Evolutionary conservation across 2,329 filamentous ascomycete genomes (phyloP).

Genomic region (Alternaria metachromatica): DNA sequence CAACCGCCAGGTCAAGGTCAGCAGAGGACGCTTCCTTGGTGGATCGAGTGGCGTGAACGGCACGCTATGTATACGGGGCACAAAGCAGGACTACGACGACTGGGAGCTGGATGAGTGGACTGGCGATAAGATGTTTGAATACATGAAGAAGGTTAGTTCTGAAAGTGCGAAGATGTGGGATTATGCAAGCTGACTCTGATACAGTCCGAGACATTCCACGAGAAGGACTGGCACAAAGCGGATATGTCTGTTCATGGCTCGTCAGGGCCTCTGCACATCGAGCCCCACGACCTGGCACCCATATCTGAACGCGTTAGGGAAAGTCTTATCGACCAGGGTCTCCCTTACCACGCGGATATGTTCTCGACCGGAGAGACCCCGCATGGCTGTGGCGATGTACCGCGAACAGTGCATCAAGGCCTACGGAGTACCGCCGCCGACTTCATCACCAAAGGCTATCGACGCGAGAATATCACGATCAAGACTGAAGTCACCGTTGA

Average conservation of each 20-base stretch:
- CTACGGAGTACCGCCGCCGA: constrained; percentile 39
- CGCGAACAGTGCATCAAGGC: constrained; percentile 41
- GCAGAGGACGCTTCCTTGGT: constrained; percentile 58
- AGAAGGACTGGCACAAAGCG: constrained; percentile 64
- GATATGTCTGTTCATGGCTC: constrained; percentile 54
- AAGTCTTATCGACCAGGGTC: constrained; percentile 62
- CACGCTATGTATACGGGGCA: constrained; percentile 58
- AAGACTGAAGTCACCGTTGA: constrained; percentile 41
- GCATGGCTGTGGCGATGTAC: constrained; percentile 41
- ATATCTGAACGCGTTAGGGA: constrained; percentile 64
- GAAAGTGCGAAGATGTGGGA: fast-evolving
- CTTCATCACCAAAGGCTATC: constrained; percentile 52
- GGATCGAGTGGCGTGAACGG: constrained; percentile 60
- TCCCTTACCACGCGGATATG: constrained; percentile 65
- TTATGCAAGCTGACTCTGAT: not conserved
- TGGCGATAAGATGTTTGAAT: constrained; percentile 63
- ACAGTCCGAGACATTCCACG: constrained; percentile 63
- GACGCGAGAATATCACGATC: constrained; percentile 46
- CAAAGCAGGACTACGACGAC: constrained; percentile 61
- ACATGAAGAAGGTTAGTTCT: constrained; percentile 58
- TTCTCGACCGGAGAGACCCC: constrained; percentile 56
- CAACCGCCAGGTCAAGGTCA: constrained; percentile 55
- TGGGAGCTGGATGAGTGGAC: constrained; percentile 64
- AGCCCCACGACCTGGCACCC: constrained; percentile 65
- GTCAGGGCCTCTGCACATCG: constrained; percentile 61